Percentiles rank a stretch among this genome's conserved stretches.
These are phyloP conservation scores for Sextonia rubra DNA, from an alignment of 164 flowering plant genomes.

Conservation along the genomic window DNA sequence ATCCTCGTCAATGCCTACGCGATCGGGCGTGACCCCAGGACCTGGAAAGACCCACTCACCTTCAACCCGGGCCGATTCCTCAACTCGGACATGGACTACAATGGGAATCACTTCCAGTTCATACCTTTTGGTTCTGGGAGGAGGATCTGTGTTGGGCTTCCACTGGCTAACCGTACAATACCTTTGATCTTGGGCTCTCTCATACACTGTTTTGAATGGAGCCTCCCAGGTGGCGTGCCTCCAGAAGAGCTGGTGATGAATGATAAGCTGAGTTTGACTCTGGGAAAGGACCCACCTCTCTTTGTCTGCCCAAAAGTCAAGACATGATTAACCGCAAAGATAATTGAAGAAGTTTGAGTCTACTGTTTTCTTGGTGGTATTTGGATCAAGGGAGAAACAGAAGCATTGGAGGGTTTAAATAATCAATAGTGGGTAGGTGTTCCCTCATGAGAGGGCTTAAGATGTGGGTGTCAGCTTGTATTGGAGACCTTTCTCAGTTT, in stretches of 20 bases:
- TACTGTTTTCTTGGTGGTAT: too few relatives aligned
- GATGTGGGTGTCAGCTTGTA: too few relatives aligned
- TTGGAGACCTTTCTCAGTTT: too few relatives aligned
- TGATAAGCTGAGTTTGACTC: constrained; percentile 22
- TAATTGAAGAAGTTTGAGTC: too few relatives aligned
- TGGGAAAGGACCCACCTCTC: constrained; percentile 19
- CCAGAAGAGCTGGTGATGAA: constrained; percentile 18
- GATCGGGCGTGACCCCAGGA: constrained; percentile 4
- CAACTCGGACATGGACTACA: neutral
- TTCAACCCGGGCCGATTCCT: constrained; percentile 13
- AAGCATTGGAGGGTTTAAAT: too few relatives aligned
- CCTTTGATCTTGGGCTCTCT: constrained; percentile 17
- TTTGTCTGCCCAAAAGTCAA: constrained; percentile 4
- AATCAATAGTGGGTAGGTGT: too few relatives aligned
- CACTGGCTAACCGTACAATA: constrained; percentile 14
- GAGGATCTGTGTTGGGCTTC: constrained; percentile 16
- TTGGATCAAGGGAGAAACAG: too few relatives aligned
- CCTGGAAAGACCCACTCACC: constrained; percentile 4
- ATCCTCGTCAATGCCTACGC: constrained; percentile 13
- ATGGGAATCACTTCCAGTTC: constrained; percentile 14
- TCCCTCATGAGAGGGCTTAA: too few relatives aligned
- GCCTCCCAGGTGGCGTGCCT: constrained; percentile 12
- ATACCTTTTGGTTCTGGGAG: constrained; percentile 17
- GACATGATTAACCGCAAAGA: neutral
- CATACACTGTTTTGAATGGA: constrained; percentile 24